phyloP scores from a whole-genome alignment of 148 eudicot genomes.

The Heliamphora exappendiculata region DNA sequence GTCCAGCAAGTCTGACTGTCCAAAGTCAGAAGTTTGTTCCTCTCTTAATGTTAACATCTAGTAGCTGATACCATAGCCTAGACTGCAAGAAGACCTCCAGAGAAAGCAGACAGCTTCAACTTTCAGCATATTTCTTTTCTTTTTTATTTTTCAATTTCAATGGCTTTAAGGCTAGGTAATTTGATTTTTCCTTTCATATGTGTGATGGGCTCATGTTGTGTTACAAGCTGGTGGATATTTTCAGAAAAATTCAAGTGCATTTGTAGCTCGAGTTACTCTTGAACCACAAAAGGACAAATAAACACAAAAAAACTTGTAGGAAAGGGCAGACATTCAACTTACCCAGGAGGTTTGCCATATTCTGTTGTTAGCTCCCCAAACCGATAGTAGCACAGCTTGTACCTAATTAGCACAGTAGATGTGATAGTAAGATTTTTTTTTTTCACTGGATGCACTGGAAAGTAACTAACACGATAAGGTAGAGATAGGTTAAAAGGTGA shows the following conservation, averaged over 20 bases:
- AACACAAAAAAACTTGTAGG: neutral
- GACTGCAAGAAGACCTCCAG: too few relatives aligned
- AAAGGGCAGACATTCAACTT: slow-evolving; percentile 21
- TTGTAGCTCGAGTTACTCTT: neutral
- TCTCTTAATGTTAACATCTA: too few relatives aligned
- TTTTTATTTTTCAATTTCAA: neutral
- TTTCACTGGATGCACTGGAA: neutral
- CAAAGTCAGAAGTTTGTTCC: too few relatives aligned
- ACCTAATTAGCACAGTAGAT: slow-evolving; percentile 45
- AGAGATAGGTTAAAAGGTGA: slow-evolving; percentile 1
- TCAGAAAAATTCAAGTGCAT: neutral
- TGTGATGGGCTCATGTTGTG: too few relatives aligned
- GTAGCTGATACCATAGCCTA: too few relatives aligned
- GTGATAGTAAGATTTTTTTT: slow-evolving; percentile 13
- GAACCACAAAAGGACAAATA: neutral
- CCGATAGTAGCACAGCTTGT: slow-evolving; percentile 87
- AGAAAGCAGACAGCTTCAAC: neutral
- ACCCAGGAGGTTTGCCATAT: slow-evolving; percentile 96
- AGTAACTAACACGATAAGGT: slow-evolving; percentile 1
- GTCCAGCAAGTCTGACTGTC: neutral
- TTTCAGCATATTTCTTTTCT: neutral
- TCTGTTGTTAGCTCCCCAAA: slow-evolving; percentile 97
- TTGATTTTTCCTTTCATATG: neutral
- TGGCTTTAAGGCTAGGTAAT: neutral
- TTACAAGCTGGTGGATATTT: too few relatives aligned